These are phyloP conservation scores for Cenchrus fungigraminus DNA, from an alignment of 176 grass and related monocot species.

Conservation along the genomic window DNA sequence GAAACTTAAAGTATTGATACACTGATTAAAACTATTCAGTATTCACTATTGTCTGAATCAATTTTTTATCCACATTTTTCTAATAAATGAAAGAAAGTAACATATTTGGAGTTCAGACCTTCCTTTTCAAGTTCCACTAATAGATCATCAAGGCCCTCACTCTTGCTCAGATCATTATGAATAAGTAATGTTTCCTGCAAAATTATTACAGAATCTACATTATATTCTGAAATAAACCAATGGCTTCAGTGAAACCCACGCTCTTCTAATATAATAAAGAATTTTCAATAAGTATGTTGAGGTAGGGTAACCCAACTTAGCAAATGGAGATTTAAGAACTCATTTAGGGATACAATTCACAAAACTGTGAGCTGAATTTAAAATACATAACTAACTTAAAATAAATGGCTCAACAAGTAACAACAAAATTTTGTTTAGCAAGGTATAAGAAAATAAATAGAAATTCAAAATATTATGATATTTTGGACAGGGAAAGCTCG, in stretches of 20 bases:
- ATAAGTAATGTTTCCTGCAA: slow-evolving; percentile 94
- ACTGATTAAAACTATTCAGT: slow-evolving; percentile 11
- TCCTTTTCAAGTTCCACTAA: slow-evolving; percentile 76
- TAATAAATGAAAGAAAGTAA: background rate
- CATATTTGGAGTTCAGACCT: slow-evolving; percentile 49
- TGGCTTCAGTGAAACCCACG: background rate
- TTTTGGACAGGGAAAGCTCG: background rate
- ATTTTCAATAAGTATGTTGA: too few relatives aligned
- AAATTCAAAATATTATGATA: background rate
- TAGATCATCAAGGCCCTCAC: slow-evolving; percentile 79
- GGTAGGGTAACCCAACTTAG: too few relatives aligned
- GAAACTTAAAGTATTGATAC: slow-evolving; percentile 13
- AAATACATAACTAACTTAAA: background rate
- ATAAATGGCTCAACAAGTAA: background rate
- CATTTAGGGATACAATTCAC: background rate
- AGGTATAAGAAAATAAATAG: background rate
- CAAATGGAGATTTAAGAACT: background rate
- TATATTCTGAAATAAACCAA: slow-evolving; percentile 18
- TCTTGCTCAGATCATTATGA: slow-evolving; percentile 86
- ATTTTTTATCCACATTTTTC: background rate
- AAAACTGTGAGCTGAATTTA: background rate
- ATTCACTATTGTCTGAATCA: background rate
- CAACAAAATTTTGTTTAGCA: background rate
- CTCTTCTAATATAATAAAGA: too few relatives aligned
- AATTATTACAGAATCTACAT: background rate